A percentile compares a stretch with the other conserved stretches of the same genome.
These are phyloP conservation scores for Talaromyces proteolyticus DNA, from an alignment of 495 filamentous ascomycete species.

Conservation along the genomic window DNA sequence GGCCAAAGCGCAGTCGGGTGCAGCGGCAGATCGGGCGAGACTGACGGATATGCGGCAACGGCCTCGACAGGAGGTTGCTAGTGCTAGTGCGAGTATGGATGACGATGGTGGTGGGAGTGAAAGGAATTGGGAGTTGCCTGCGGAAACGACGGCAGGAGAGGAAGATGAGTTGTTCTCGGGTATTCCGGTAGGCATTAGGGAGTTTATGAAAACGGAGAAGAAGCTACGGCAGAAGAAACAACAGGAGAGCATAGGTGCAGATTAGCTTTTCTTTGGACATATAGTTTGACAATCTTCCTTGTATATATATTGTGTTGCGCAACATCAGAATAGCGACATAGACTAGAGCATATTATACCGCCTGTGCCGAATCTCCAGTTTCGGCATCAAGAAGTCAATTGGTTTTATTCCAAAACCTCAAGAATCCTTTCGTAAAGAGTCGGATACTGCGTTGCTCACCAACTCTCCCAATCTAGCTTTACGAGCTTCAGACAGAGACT, in stretches of 20 bases:
- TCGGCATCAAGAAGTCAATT: too few species aligned
- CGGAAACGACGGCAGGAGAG: slow-evolving; percentile 17
- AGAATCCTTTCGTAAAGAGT: neutral
- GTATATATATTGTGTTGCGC: neutral
- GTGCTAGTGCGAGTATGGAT: slow-evolving; percentile 58
- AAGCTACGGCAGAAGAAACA: slow-evolving; percentile 70
- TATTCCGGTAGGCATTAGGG: slow-evolving; percentile 87
- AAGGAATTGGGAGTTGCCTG: slow-evolving; percentile 51
- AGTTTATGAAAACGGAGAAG: slow-evolving; percentile 98
- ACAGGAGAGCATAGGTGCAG: too few species aligned
- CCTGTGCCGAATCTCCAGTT: too few species aligned
- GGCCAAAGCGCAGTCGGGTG: slow-evolving; percentile 23
- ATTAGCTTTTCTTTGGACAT: too few species aligned
- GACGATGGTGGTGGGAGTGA: slow-evolving; percentile 76
- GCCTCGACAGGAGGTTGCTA: slow-evolving; percentile 30
- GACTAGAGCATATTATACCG: too few species aligned
- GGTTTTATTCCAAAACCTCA: too few species aligned
- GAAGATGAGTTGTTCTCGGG: slow-evolving; percentile 62
- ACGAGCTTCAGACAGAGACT: slow-evolving; percentile 19
- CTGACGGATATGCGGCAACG: slow-evolving; percentile 24
- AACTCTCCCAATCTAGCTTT: slow-evolving; percentile 22
- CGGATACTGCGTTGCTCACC: slow-evolving; percentile 11
- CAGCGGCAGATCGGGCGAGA: slow-evolving; percentile 12
- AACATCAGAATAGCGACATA: neutral
- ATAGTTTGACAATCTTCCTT: neutral